Conservation (phyloP, 768 basidiomycete genomes). For the Rossbeevera mucosa region DNA sequence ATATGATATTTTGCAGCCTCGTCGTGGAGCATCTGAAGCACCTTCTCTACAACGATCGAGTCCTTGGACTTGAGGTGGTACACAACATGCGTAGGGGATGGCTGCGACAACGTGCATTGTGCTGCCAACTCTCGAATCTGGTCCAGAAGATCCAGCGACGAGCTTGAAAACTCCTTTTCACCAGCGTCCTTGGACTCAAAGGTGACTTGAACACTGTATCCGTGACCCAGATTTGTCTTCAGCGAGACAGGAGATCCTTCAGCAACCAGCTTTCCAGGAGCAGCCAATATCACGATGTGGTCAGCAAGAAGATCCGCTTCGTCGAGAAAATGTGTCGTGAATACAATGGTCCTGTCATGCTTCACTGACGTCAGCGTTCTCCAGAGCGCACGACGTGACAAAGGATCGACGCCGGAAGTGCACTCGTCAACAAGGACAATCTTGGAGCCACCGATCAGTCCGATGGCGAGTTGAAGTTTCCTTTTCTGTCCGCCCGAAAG, state of each 20-base stretch:
- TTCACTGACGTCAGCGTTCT: constrained; percentile 64
- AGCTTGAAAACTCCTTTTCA: constrained; percentile 16
- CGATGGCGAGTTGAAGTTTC: constrained; percentile 79
- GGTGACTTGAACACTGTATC: constrained; percentile 59
- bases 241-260: constrained; percentile 70
- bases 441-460: constrained; percentile 70
- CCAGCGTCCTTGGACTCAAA: constrained; percentile 37
- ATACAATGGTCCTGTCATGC: constrained; percentile 61
- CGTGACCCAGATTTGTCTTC: constrained; percentile 66
- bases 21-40: constrained; percentile 52
- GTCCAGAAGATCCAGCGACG: constrained; percentile 33
- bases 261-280: constrained; percentile 71
- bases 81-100: constrained; percentile 40
- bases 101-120: constrained; percentile 36
- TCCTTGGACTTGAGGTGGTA: constrained; percentile 66
- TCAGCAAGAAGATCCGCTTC: constrained; percentile 78
- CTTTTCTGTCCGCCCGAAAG: constrained; percentile 80
- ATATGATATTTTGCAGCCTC: constrained; percentile 38
- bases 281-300: constrained; percentile 67
- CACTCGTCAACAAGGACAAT: constrained; percentile 65
- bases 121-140: constrained; percentile 45
- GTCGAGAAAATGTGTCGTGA: constrained; percentile 81
- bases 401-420: constrained; percentile 78
- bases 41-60: constrained; percentile 44
- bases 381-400: constrained; percentile 77